These are phyloP conservation scores for Aspergillus cristatus DNA, from an alignment of 495 filamentous ascomycete species.

Conservation along the genomic window DNA sequence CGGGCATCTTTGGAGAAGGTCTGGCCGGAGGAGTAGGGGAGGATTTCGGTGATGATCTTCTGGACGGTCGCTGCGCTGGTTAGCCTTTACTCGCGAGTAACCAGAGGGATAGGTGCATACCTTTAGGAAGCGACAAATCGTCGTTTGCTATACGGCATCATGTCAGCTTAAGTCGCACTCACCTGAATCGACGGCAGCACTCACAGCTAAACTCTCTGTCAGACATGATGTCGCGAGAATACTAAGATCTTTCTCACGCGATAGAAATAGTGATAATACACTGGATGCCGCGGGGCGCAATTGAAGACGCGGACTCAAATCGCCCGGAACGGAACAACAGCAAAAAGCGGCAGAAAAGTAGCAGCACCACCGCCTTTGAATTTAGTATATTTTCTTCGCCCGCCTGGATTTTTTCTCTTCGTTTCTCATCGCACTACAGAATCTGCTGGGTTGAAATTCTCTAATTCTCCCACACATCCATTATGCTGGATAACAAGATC, in stretches of 20 bases:
- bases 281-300: too few relatives aligned
- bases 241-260: too few relatives aligned
- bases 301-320: conserved; percentile 10
- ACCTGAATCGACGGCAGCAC: conserved; percentile 18
- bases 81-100: not conserved
- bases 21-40: conserved; percentile 58
- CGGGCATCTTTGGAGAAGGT: conserved; percentile 88
- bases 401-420: conserved; percentile 20
- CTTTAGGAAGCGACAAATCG: conserved; percentile 91
- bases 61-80: conserved; percentile 72
- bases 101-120: conserved; percentile 30
- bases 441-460: too few relatives aligned
- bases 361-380: conserved; percentile 16
- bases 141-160: conserved; percentile 54
- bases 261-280: too few relatives aligned
- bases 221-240: conserved; percentile 53
- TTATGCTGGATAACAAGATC: too few relatives aligned
- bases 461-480: too few relatives aligned
- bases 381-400: conserved; percentile 16
- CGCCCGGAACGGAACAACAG: conserved; percentile 17
- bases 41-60: conserved; percentile 94
- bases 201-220: conserved; percentile 79
- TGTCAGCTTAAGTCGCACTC: conserved; percentile 15
- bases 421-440: conserved; percentile 16
- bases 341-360: conserved; percentile 15